Base-by-base conservation (phyloP, 2,329 filamentous ascomycete species). In the Aureobasidium melanogenum region DNA sequence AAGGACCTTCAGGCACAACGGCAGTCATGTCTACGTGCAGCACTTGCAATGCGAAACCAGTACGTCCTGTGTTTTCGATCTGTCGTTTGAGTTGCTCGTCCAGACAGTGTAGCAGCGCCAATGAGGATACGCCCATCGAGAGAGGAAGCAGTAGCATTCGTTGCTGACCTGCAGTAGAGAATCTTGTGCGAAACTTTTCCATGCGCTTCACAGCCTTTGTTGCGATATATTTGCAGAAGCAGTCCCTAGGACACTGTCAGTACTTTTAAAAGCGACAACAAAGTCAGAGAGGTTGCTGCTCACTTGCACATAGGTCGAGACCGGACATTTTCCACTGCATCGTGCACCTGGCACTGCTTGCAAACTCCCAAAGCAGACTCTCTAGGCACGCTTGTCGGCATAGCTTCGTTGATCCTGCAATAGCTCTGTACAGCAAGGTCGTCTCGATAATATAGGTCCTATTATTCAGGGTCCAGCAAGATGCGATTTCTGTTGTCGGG, bases 81-180 rank as follows among this genome's bases (percentile, higher is more conserved):
- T 93, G 88, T 59, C 80, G 82, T 65, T 82, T 78, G 48, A 88
- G 78, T 69, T 91, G 88, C 63, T 81, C 77, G 72, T 89, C 83
- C 59, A 97, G 77, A 24, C 96, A 80, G 67, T 93, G 83, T 32
- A 96, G 79, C 46, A 99, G 78, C 15, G 85, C 83, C 15, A 88
- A 81, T 0, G 93, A 97, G 1, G 89, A 94, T 1, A 88, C 78
- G 0, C 94, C 93, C 68, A 91, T 87, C 0, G 92, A 96, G 1
- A 97, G 77, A 6, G 91, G 90, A 22, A 96, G 77, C 19, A 96
- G 77, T 51, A 96, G 82, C 69, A 75, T 82, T 66, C 75, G 77
- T 61, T 76, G 75, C 56, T 75, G 70, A 46, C 75, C 75, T 61
- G 74, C 72, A 24, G 74, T 71, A 34, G 74, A 72, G 64, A 80